Evolutionary conservation across 2,329 filamentous ascomycete species (phyloP).

Genomic region (Exophiala bonariae): DNA sequence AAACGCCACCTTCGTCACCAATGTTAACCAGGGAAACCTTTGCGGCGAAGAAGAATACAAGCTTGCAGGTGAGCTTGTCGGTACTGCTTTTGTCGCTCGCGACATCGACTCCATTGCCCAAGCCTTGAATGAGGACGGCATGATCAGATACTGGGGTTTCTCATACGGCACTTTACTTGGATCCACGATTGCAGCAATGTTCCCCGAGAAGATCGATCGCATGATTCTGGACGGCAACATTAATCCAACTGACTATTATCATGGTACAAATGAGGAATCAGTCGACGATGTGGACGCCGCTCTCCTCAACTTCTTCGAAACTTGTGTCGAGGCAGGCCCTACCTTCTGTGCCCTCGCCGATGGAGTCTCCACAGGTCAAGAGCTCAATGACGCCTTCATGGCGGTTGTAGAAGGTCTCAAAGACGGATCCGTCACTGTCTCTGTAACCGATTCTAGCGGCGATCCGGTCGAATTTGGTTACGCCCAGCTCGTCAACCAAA

Average conservation of each 20-base stretch:
- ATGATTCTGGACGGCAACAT: conserved; percentile 36
- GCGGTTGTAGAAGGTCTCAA: not conserved
- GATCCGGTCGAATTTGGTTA: conserved; percentile 38
- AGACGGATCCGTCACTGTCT: conserved; percentile 39
- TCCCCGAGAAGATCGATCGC: conserved; percentile 39
- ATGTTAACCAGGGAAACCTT: not conserved
- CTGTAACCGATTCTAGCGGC: conserved; percentile 44
- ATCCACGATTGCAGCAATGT: conserved; percentile 39
- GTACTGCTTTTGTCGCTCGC: conserved; percentile 45
- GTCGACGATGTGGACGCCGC: conserved; percentile 40
- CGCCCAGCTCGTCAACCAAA: not conserved
- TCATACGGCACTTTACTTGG: conserved; percentile 36
- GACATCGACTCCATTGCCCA: conserved; percentile 36
- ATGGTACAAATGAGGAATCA: conserved; percentile 8
- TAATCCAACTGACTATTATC: conserved; percentile 16
- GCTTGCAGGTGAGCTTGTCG: conserved; percentile 31
- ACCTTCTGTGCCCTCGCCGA: conserved; percentile 6
- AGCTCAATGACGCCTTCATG: conserved; percentile 7
- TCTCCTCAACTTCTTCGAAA: conserved; percentile 52
- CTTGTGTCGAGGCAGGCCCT: conserved; percentile 34
- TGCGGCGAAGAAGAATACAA: conserved; percentile 4
- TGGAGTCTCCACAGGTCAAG: conserved; percentile 8
- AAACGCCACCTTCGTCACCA: conserved; percentile 1
- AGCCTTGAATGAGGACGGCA: not conserved
- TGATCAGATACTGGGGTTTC: conserved; percentile 28